Evolutionary conservation across 2,329 filamentous ascomycete genomes (phyloP), one percentile per base, ranked within the genome.

Genomic region (Aspergillus tamarii): DNA sequence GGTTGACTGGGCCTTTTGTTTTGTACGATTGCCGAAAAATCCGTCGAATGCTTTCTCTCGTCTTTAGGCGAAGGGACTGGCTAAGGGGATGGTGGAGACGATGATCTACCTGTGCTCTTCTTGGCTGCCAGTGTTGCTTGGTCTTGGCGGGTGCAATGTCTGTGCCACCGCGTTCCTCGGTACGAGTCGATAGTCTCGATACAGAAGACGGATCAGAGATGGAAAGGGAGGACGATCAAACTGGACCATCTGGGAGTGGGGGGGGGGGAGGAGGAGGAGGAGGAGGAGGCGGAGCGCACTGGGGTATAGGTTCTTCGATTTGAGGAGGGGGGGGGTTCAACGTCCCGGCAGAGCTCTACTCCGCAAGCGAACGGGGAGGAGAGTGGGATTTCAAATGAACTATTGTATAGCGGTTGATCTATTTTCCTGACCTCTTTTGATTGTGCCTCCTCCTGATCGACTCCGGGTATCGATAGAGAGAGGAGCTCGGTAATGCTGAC

Each of bases 311-410:
- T 28, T 28, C 46, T 30, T 50, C 14, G 26, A 10, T 30, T 50
- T 30, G 23, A 19, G 26, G 26, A 4, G 26, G 26, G 26, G 26
- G 52, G 50, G 30, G 30, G 28, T 36, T 34, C 28, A 55, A 55
- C 52, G 34, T 55, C 52, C 52, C 52, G 52, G 52, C 21, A 12
- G 32, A 55, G 32, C 6, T 39, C 32, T 55, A 54, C 30, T 54
- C 52, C 52, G 52, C 21, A 54, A 54, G 52, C 30, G 52, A 50
- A 54, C 52, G 30, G 32, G 52, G 52, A 54, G 32, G 52, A 53
- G 30, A 55, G 32, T 55, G 52, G 52, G 32, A 55, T 55, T 39
- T 7, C n/a, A 16, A 54, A 7, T 34, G 30, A 36, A 54, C 52
- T 54, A 54, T 54, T 36, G n/a, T 7, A 36, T 54, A 23, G 52